Base-by-base conservation (phyloP, 2,329 filamentous ascomycete genomes). In the Lachnellula occidentalis region DNA sequence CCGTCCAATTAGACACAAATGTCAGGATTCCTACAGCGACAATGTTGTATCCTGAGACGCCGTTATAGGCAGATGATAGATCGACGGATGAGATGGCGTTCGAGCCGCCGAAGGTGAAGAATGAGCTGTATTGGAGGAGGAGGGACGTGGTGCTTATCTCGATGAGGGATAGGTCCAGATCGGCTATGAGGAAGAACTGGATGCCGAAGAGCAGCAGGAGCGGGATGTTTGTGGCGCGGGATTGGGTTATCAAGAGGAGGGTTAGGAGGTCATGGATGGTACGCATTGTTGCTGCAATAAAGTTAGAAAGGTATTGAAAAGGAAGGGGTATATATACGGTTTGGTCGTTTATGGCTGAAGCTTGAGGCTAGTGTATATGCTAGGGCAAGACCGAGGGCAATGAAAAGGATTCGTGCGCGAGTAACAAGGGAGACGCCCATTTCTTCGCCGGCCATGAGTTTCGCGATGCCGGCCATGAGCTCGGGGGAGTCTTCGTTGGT, bases 1-100 rank as follows among this genome's bases (percentile, higher is more conserved):
- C 94, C 0, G 90, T 85, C 92, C 92, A 99, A 69, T 99, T 99
- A 63, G 88, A 83, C 6, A 90, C 69, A 66, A 96, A 96, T 2
- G 92, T 91, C 50, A 99, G 76, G 3, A 89, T 58, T 0, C 90
- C 94, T 15, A 99, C 94, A 15, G 85, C 78, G n/a, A 83, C 59
- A 58, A 94, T 77, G 66, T 88, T 92, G 75, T 95, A 99, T 53
- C 79, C 82, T 48, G 79, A 81, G 37, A 99, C 79, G 58, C 94
- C 94, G 66, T 99, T 99, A 73, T 99, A 99, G 0, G 92, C 92
- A 67, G 87, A 95, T 5, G 90, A 95, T 19, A 99, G 80, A 67
- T 97, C 92, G 64, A 99, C 83, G n/a, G 88, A 92, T 12, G 92
- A 95, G 62, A 99, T 96, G 41, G 94, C 88, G 70, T 99, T 99